A percentile compares a stretch with the other conserved stretches of the same genome.
Evolutionary conservation across 441 rosid species (phyloP).

Genomic region (Corymbia calophylla): DNA sequence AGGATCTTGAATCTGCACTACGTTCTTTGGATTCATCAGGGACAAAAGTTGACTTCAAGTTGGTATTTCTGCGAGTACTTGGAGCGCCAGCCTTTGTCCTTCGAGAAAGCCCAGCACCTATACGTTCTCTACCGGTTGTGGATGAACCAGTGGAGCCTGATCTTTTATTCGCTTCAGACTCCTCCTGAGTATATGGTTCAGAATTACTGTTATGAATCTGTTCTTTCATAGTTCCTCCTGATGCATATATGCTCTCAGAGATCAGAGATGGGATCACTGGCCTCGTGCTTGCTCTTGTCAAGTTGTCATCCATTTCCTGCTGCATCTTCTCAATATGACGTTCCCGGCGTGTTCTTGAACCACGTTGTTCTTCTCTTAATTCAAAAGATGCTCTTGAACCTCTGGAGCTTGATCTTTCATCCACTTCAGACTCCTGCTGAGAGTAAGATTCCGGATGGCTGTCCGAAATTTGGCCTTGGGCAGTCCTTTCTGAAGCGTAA

Average conservation of each 20-base stretch:
- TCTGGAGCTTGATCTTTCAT: slow-evolving; percentile 17
- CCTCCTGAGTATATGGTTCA: slow-evolving; percentile 1
- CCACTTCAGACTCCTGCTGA: slow-evolving; percentile 16
- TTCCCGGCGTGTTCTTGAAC: neutral
- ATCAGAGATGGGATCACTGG: neutral
- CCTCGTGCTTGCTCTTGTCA: neutral
- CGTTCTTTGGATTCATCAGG: neutral
- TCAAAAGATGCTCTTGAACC: slow-evolving; percentile 18
- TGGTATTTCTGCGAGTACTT: slow-evolving; percentile 10
- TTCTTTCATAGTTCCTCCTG: slow-evolving; percentile 21
- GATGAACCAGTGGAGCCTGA: slow-evolving; percentile 5
- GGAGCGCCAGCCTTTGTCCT: slow-evolving; percentile 41
- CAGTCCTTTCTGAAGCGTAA: neutral
- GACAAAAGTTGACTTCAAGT: slow-evolving; percentile 5
- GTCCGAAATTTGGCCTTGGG: neutral
- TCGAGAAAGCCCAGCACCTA: slow-evolving; percentile 36
- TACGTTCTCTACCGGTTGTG: slow-evolving; percentile 11
- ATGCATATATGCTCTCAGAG: neutral
- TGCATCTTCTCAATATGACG: neutral
- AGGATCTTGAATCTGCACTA: slow-evolving; percentile 7
- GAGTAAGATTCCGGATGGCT: slow-evolving; percentile 10
- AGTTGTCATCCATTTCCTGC: neutral
- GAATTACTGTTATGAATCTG: neutral
- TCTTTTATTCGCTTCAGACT: slow-evolving; percentile 20
- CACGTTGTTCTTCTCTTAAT: slow-evolving; percentile 13